Conservation (phyloP, 441 rosid genomes). For the Raphanus hybrid region DNA sequence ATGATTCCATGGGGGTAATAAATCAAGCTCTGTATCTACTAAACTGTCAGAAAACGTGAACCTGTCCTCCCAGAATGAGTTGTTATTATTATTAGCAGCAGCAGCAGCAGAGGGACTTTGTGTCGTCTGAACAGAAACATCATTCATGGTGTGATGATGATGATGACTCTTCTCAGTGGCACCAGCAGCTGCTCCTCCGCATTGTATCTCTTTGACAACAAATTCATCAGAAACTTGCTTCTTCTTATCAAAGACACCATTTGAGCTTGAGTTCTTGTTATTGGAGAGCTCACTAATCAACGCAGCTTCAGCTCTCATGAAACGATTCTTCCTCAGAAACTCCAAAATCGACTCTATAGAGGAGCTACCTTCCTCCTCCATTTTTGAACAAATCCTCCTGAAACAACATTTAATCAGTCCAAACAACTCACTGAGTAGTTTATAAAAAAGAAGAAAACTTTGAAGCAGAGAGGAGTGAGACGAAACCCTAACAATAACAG, state of each 20-base stretch:
- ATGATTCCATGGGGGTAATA: conserved; percentile 68
- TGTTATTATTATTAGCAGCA: conserved; percentile 29
- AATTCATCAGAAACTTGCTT: conserved; percentile 69
- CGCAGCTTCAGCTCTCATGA: conserved; percentile 94
- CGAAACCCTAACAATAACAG: conserved; percentile 15
- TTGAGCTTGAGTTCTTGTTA: conserved; percentile 54
- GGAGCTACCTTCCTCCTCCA: conserved; percentile 8
- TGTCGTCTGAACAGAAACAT: conserved; percentile 50
- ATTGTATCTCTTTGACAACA: conserved; percentile 88
- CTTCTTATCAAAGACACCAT: conserved; percentile 51
- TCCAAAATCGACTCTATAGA: conserved; percentile 77
- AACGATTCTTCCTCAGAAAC: conserved; percentile 71
- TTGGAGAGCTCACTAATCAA: conserved; percentile 72
- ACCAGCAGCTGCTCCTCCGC: conserved; percentile 46
- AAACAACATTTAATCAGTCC: too few relatives aligned
- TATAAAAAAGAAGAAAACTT: too few relatives aligned
- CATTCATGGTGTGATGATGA: conserved; percentile 42
- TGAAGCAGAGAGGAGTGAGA: conserved; percentile 16
- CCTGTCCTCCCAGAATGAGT: conserved; percentile 49
- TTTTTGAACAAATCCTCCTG: too few relatives aligned
- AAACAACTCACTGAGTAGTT: not conserved
- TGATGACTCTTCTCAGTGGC: conserved; percentile 61
- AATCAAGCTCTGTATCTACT: conserved; percentile 56
- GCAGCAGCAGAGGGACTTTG: conserved; percentile 45
- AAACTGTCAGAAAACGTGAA: conserved; percentile 54